A percentile compares a stretch with the other conserved stretches of the same genome.
phyloP scores from a whole-genome alignment of 1,284 basidiomycete genomes.

The Inonotus hispidus region DNA sequence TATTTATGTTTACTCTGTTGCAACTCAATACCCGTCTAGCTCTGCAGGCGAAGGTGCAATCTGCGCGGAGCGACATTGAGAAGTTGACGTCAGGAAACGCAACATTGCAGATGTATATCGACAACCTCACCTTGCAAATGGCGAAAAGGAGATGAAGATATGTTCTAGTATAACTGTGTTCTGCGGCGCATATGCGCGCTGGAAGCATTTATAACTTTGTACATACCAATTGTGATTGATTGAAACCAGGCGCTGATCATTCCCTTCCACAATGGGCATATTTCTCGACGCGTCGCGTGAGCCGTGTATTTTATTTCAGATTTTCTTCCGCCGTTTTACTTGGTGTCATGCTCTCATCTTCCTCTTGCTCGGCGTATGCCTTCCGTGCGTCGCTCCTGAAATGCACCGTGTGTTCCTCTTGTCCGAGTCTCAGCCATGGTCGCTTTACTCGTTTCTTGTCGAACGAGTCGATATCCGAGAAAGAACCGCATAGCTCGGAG shows the following conservation, averaged over 20 bases:
- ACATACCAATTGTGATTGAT: not conserved
- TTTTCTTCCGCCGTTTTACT: not conserved
- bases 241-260: not conserved
- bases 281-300: not conserved
- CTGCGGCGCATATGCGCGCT: too few species aligned
- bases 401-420: not conserved
- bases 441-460: too few species aligned
- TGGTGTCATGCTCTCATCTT: not conserved
- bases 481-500: not conserved
- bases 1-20: not conserved
- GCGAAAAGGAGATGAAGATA: slow-evolving; percentile 55
- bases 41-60: slow-evolving; percentile 59
- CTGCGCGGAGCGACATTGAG: slow-evolving; percentile 68
- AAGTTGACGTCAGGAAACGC: slow-evolving; percentile 74
- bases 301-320: not conserved
- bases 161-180: not conserved
- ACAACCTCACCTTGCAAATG: slow-evolving; percentile 81
- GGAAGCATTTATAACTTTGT: too few species aligned
- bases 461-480: not conserved
- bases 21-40: slow-evolving; percentile 36
- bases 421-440: not conserved
- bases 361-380: not conserved
- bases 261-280: not conserved
- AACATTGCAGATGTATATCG: slow-evolving; percentile 83
- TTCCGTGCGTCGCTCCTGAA: not conserved